Percentiles rank a stretch among this genome's conserved stretches.
These are phyloP conservation scores for Neophaeococcomyces aloes DNA, from an alignment of 2,329 filamentous ascomycete genomes.

Conservation along the genomic window DNA sequence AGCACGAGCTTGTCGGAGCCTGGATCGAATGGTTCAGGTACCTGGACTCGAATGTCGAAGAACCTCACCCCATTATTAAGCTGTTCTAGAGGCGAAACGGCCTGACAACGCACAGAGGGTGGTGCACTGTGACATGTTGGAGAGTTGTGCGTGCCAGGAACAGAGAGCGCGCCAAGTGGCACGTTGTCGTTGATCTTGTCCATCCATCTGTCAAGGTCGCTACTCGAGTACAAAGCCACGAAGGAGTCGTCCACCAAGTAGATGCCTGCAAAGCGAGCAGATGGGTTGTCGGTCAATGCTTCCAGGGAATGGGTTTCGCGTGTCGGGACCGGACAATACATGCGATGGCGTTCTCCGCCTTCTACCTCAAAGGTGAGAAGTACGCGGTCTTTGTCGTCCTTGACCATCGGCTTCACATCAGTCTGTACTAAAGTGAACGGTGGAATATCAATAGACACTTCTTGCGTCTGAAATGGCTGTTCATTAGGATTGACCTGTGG, in stretches of 20 bases:
- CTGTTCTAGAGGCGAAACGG: slow-evolving; percentile 64
- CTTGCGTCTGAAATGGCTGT: slow-evolving; percentile 50
- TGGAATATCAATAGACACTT: slow-evolving; percentile 53
- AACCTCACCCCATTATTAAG: slow-evolving; percentile 86
- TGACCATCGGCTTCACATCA: slow-evolving; percentile 50
- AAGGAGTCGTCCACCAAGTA: slow-evolving; percentile 48
- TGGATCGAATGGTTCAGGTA: slow-evolving; percentile 45
- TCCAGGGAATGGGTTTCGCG: slow-evolving; percentile 50
- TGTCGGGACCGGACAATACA: slow-evolving; percentile 56
- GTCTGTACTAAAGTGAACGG: slow-evolving; percentile 59
- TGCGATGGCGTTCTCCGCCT: slow-evolving; percentile 55
- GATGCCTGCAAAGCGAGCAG: slow-evolving; percentile 52
- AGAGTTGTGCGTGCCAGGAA: slow-evolving; percentile 92
- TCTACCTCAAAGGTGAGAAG: slow-evolving; percentile 61
- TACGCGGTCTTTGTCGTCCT: slow-evolving; percentile 52
- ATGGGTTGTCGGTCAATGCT: slow-evolving; percentile 44
- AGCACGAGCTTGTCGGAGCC: slow-evolving; percentile 61
- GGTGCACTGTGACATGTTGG: slow-evolving; percentile 75
- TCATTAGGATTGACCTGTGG: slow-evolving; percentile 44
- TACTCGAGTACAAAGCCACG: slow-evolving; percentile 58
- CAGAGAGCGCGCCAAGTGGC: slow-evolving; percentile 69
- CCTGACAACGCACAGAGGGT: slow-evolving; percentile 88
- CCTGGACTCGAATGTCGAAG: slow-evolving; percentile 78
- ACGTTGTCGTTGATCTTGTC: slow-evolving; percentile 57
- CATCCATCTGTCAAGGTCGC: slow-evolving; percentile 71